Base-by-base conservation (phyloP, 2,329 filamentous ascomycete species). In the Didymellaceae sp. region DNA sequence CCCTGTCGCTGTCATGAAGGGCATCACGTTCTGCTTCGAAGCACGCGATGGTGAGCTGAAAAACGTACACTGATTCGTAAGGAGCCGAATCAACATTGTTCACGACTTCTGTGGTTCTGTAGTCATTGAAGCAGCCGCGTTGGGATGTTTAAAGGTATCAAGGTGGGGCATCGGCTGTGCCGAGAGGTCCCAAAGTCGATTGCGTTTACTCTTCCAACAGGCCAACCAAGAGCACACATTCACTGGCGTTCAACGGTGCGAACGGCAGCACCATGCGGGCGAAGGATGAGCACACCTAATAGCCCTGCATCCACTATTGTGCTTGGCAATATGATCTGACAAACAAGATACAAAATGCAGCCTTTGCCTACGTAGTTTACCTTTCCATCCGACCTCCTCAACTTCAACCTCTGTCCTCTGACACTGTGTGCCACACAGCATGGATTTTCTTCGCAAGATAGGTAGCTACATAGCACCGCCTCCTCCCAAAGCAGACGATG, bases 401-500 rank as follows among this genome's bases (percentile, higher is more conserved):
- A 21, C 28, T 34, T 11, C 20, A 9, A n/a, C 9, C 30, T n/a
- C 21, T 17, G 7, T 31, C 30, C 10, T 35, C 8, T 13, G 24
- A 18, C 16, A 17, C 25, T 8, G 17, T 40, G n/a, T 9, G 4
- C 17, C 18, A 40, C 31, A 33, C 40, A 49, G 45, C 10, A 63
- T 62, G 62, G 32, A 45, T 35, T 45, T 54, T 22, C 31, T 68
- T n/a, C 52, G 54, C 20, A 67, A 65, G 37, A 44, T 64, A 2
- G 66, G 59, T 14, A 41, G 33, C 25, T 74, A 66, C 59, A 45
- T 76, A 10, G 71, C 70, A 14, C 73, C 74, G 13, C 57, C 63
- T 11, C 53, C 66, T 14, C 53, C 52, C 49, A 75, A 62, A 62
- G 61, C 73, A 2, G 73, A 71, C 20, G 75, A 78, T 61, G 75